Evolutionary conservation across 257 asterid genomes (phyloP), one percentile per base, ranked within the genome.

Genomic region (Petrea volubilis): DNA sequence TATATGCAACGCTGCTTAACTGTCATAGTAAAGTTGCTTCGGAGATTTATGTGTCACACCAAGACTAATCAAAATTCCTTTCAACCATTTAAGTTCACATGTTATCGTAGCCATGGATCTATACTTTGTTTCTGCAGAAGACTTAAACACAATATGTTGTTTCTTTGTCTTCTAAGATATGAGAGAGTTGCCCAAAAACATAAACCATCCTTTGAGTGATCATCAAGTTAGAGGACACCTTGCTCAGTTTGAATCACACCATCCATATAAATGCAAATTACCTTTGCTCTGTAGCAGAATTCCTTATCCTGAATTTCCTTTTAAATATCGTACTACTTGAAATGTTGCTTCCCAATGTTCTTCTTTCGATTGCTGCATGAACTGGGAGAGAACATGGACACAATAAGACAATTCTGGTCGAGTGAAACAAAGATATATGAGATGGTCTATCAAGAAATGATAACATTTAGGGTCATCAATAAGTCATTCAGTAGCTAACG

Each of bases 181-280:
- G 5, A 60, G 61, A 9, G 67, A 74, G 4, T 21, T 0, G 0
- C 68, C 61, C 4, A 74, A 55, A 9, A 50, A 14, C 10, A 73
- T 47, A 17, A 64, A 9, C 15, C 47, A 73, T 1, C 72, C 77
- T 0, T 49, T 34, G 8, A 57, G 5, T 5, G 71, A 72, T 0
- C 46, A 25, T 3, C 71, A 13, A 8, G 77, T 63, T 6, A 72
- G 20, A 1, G 73, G 78, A 20, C 73, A 74, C 2, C 73, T 25
- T 0, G 68, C 73, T 68, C 73, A 74, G 46, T 66, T 74, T 0
- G 62, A 58, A 24, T 74, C 74, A 57, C 64, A 74, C 24, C 6
- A 67, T 1, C 31, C 79, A 5, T 2, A 2, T 0, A 74, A 38
- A 0, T 18, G 38, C 5, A 74, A 15, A 28, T 61, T 31, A 4